Evolutionary conservation across 1,284 basidiomycete species (phyloP), one percentile per base, ranked within the genome.

Genomic region (Malassezia cuniculi): DNA sequence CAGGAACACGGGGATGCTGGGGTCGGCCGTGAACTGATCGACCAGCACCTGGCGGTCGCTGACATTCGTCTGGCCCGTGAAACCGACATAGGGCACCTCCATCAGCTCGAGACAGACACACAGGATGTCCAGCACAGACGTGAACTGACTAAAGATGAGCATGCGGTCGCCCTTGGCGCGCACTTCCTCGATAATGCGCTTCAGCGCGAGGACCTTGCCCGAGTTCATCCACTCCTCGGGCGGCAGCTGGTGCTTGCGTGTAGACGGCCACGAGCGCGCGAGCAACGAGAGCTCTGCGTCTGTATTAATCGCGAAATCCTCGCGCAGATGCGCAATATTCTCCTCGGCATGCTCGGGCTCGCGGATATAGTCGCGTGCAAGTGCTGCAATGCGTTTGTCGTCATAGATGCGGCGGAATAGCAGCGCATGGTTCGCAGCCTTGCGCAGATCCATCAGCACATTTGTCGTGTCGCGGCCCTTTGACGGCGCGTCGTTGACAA

Each of bases 371-470:
- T 81, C 77, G 55, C 77, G 81, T 1, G 90, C 78, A 52, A 97
- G 78, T 2, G 76, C 71, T 16, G 75, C 74, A 52, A 99, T 71
- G 34, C 73, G 78, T 22, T 78, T 74, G 57, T 90, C 81, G 22
- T 80, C 80, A 67, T 85, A 99, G 6, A 76, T 73, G 15, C 76
- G 77, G 15, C 93, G 76, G 73, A 97, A 95, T 4, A 97, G 74
- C 77, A 97, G 81, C 3, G 93, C 90, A 69, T 99, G 93, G 31
- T 81, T 82, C 0, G 90, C 82, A 2, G 90, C 90, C 69, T 99
- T 95, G 28, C 86, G 77, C 21, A 94, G 73, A 60, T 90, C 86
- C 87, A 94, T 94, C 31, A 95, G 73, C 30, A 95, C 85, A 66
- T 94, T 47, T 27, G 28, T 29, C 22, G 39, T 34, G 28, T 41